Conservation (phyloP, 1,139 yeast species). For the Geotrichum fermentans region DNA sequence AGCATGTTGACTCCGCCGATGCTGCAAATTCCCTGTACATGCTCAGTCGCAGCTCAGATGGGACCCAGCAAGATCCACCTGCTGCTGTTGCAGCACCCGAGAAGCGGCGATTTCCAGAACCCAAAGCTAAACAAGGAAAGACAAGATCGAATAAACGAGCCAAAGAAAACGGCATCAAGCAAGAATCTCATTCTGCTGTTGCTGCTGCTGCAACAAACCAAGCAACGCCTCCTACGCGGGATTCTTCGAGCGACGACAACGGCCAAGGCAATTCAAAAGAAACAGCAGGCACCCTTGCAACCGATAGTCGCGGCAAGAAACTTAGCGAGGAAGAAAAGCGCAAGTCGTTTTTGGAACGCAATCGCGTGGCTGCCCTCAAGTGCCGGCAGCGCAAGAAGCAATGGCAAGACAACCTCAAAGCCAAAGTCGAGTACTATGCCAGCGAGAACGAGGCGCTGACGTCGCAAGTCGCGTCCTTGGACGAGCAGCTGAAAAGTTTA, state of each 20-base stretch:
- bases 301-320: constrained; percentile 32
- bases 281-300: too few species aligned
- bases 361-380: constrained; percentile 90
- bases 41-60: constrained; percentile 15
- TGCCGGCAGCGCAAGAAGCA: constrained; percentile 94
- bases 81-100: constrained; percentile 2
- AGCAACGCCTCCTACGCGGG: background rate
- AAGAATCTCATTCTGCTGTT: too few species aligned
- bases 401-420: constrained; percentile 76
- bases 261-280: too few species aligned
- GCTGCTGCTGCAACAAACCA: too few species aligned
- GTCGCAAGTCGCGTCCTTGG: constrained; percentile 51
- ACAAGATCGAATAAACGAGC: background rate
- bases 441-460: constrained; percentile 66
- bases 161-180: constrained; percentile 3
- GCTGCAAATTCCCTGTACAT: constrained; percentile 20
- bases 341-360: constrained; percentile 78
- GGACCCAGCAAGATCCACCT: background rate
- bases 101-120: background rate
- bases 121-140: constrained; percentile 6
- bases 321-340: constrained; percentile 64
- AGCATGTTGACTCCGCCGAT: constrained; percentile 10
- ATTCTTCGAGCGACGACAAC: too few species aligned
- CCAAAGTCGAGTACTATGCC: constrained; percentile 64
- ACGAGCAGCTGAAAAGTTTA: constrained; percentile 54